Evolutionary conservation across 1,284 basidiomycete genomes (phyloP), one percentile per base, ranked within the genome.

Genomic region (Ganoderma lingzhi): DNA sequence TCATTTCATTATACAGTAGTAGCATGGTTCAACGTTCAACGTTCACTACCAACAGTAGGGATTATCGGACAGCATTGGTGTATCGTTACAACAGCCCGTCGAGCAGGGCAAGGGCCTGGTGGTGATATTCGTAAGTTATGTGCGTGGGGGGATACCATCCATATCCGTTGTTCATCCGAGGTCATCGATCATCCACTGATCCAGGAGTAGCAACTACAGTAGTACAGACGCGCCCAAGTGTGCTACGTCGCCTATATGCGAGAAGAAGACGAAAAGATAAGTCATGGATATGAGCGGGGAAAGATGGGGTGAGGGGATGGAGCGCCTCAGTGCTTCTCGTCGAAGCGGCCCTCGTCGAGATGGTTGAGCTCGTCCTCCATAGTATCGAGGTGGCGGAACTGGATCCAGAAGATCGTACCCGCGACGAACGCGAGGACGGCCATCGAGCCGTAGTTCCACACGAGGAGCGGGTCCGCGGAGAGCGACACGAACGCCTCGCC

Each of bases 361-460:
- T 83, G 82, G 73, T 92, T 92, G 23, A 93, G 80, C 63, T 77
- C 78, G 61, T 93, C 91, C 80, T 94, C 91, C 67, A 85, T 78
- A n/a, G 74, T 73, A 75, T 94, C 92, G 65, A 93, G 83, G 60
- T 85, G 79, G 72, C 86, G 83, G 73, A 91, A 88, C 39, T 83
- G 81, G 70, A 87, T 76, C 88, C 89, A 94, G 83, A 95, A 93
- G 17, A 87, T 62, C 65, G 80, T 66, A 12, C 86, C 87, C 39
- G 82, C 82, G 62, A 84, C 65, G 70, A 78, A 79, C 45, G 84
- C 76, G 37, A 85, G 75, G 28, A 82, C 82, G 14, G 72, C 83
- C 77, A 84, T 83, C 59, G 81, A 76, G 45, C 76, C 81, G 75
- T 83, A 85, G 75, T 82, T 84, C 86, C 89, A 80, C 67, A 93